phyloP scores from a whole-genome alignment of 164 flowering plant species.

The Houttuynia cordata region DNA sequence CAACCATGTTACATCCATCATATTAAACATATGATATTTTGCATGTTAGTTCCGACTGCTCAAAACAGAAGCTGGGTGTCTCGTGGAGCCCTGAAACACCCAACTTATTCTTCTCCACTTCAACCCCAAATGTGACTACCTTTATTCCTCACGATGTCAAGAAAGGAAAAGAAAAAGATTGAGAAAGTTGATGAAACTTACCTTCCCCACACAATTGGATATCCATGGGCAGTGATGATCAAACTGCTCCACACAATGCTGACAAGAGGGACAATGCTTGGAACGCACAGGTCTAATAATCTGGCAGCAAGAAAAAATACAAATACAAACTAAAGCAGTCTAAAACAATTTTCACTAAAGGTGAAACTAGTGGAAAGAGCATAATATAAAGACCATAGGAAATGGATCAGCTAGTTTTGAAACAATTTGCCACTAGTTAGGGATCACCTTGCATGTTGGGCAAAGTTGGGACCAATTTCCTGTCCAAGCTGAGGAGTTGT shows the following conservation, averaged over 20 bases:
- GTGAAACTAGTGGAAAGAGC: too few relatives aligned
- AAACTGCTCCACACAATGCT: slow-evolving; percentile 89
- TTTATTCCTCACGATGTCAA: background rate
- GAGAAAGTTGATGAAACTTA: slow-evolving; percentile 14
- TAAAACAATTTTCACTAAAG: background rate
- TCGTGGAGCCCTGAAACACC: too few relatives aligned
- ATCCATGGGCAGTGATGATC: slow-evolving; percentile 99
- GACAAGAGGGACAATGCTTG: slow-evolving; percentile 86
- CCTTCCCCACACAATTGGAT: slow-evolving; percentile 98
- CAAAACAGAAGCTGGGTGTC: too few relatives aligned
- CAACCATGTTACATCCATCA: too few relatives aligned
- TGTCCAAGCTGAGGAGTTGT: slow-evolving; percentile 48
- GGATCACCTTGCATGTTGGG: slow-evolving; percentile 87
- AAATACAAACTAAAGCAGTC: background rate
- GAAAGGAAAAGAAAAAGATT: background rate
- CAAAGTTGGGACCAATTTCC: slow-evolving; percentile 98
- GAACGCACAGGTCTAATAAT: slow-evolving; percentile 94
- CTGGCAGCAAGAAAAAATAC: slow-evolving; percentile 22
- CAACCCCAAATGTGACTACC: background rate
- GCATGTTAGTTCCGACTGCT: too few relatives aligned
- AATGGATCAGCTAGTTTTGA: background rate
- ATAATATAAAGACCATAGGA: too few relatives aligned
- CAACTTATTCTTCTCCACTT: too few relatives aligned
- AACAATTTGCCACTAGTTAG: background rate
- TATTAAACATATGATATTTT: too few relatives aligned